Base-by-base conservation (phyloP, 2,329 filamentous ascomycete genomes). In the Podosphaera leucotricha region DNA sequence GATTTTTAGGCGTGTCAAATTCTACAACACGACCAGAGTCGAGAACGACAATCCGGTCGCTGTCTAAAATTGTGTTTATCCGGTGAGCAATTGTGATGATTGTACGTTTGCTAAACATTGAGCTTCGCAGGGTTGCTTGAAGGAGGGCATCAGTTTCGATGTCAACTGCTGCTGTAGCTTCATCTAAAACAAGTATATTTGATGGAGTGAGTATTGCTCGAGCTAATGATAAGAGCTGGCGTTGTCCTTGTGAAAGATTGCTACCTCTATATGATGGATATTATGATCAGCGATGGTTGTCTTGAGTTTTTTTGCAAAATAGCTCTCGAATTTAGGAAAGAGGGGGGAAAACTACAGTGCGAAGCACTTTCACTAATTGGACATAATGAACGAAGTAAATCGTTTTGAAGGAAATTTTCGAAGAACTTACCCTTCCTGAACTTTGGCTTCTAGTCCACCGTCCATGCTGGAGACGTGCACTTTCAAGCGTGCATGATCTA, bases 21-120 rank as follows among this genome's bases (percentile, higher is more conserved):
- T 98, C 90, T 42, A 77, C 80, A 37, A 98, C 86, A 54, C 76
- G 73, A 38, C 90, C 90, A 61, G 80, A 80, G 58, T 95, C 85
- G 5, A 98, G 72, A 42, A 98, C 90, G 30, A 98, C 77, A 49
- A 98, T 90, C 43, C 86, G 75, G 63, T 98, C 87, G 48, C 70
- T 74, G 59, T 80, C 75, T 24, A 98, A 70, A 55, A 98, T 95
- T 10, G 90, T 98, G 64, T 95, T 95, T 65, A 98, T 92, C 45
- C 90, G 78, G 65, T 98, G 90, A 21, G 90, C 90, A 55, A 98
- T 93, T 1, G 90, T 98, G 61, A 98, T 92, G 61, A 98, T 95
- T 33, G 90, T 98, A 44, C 84, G 76, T 61, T 94, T 84, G 48
- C 77, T 71, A 64, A 98, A 98, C 15, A 77, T 60, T 19, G 72